These are phyloP conservation scores for Lentinula lateritia DNA, from an alignment of 768 basidiomycete genomes.

Conservation along the genomic window DNA sequence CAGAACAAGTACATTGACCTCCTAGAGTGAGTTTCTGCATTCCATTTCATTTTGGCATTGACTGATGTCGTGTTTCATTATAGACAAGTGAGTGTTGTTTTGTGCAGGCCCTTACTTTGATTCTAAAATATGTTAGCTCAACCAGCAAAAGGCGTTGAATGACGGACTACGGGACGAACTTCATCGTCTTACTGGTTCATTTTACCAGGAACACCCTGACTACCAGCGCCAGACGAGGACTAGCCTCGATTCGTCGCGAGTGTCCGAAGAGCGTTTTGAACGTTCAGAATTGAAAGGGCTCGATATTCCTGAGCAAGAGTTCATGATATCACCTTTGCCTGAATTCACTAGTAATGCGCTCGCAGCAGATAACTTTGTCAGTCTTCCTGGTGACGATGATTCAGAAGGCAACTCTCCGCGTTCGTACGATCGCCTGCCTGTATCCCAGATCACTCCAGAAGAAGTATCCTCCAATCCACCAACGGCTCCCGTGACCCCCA, in stretches of 20 bases:
- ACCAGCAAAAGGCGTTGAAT: constrained; percentile 2
- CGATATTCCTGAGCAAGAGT: constrained; percentile 23
- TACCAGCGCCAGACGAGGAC: neutral
- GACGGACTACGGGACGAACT: constrained; percentile 2
- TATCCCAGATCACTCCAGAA: constrained; percentile 9
- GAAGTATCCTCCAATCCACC: neutral
- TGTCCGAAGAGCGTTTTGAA: constrained; percentile 23
- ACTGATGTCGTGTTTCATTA: neutral
- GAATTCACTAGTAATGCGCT: constrained; percentile 31
- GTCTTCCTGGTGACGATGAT: constrained; percentile 27
- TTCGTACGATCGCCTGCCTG: constrained; percentile 13
- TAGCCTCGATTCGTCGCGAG: neutral
- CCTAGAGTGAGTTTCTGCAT: constrained; percentile 1
- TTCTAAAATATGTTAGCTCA: neutral
- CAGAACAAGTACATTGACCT: constrained; percentile 3
- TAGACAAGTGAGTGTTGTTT: constrained; percentile 1
- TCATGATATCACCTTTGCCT: constrained; percentile 38
- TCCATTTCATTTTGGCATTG: neutral
- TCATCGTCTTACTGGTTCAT: neutral
- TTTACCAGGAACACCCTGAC: neutral
- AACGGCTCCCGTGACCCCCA: constrained; percentile 9
- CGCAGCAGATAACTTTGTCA: constrained; percentile 21
- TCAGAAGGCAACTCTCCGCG: constrained; percentile 11
- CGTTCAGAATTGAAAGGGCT: constrained; percentile 24
- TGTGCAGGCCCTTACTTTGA: neutral